phyloP scores from a whole-genome alignment of 257 asterid species.

The Ocimum tenuiflorum region DNA sequence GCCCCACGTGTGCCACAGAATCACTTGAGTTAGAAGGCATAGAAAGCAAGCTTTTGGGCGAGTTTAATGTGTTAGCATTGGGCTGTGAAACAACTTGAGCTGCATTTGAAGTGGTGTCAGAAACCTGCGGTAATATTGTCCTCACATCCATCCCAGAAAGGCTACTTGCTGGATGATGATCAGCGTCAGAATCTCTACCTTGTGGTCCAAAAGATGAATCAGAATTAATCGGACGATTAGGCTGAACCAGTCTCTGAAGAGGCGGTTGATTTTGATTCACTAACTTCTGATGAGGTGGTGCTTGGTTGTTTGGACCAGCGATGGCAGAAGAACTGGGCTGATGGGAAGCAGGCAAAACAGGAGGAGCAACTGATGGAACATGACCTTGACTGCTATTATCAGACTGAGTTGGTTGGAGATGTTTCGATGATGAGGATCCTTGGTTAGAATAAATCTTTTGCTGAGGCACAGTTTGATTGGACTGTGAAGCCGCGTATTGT shows the following conservation, averaged over 20 bases:
- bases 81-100: constrained; percentile 34
- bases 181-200: constrained; percentile 42
- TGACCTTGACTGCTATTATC: constrained; percentile 44
- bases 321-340: constrained; percentile 41
- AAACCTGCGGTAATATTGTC: constrained; percentile 31
- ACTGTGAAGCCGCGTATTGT: too few species aligned
- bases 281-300: constrained; percentile 44
- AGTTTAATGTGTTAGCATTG: constrained; percentile 31
- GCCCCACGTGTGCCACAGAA: constrained; percentile 38
- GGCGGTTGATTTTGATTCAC: constrained; percentile 43
- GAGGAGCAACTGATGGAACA: constrained; percentile 37
- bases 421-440: constrained; percentile 40
- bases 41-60: constrained; percentile 36
- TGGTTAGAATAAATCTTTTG: constrained; percentile 48
- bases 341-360: constrained; percentile 33
- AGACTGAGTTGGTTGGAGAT: constrained; percentile 40
- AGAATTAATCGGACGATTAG: constrained; percentile 39
- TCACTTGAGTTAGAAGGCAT: constrained; percentile 38
- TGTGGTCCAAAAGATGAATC: constrained; percentile 38
- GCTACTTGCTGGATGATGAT: constrained; percentile 38
- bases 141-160: constrained; percentile 36
- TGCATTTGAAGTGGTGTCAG: constrained; percentile 32
- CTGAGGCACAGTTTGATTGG: too few species aligned
- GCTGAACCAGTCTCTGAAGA: constrained; percentile 41
- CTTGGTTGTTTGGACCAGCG: constrained; percentile 44